phyloP scores from a whole-genome alignment of 2,329 filamentous ascomycete genomes.

The Aspergillus sp. region DNA sequence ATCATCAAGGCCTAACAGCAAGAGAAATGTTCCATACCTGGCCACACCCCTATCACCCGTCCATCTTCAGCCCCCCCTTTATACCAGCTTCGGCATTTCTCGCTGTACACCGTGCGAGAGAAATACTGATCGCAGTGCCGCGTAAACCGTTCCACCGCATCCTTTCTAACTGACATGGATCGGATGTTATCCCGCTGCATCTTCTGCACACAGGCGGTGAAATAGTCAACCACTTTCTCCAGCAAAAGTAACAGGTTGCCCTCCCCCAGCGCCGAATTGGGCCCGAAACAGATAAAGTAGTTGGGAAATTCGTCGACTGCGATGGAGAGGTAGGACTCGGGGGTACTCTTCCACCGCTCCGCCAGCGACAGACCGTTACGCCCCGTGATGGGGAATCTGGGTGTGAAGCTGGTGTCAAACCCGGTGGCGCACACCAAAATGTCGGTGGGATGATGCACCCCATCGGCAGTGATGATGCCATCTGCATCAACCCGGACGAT shows the following conservation, averaged over 20 bases:
- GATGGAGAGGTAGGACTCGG: conserved; percentile 40
- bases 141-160: conserved; percentile 33
- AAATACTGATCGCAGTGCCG: conserved; percentile 40
- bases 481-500: conserved; percentile 49
- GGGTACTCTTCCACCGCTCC: conserved; percentile 34
- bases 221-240: conserved; percentile 38
- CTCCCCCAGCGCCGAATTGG: conserved; percentile 36
- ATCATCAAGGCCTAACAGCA: background rate
- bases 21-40: conserved; percentile 26
- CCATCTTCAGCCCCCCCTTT: conserved; percentile 37
- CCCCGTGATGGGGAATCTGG: conserved; percentile 39
- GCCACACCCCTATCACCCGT: conserved; percentile 38
- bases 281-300: conserved; percentile 38
- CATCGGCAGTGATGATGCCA: conserved; percentile 39
- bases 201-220: conserved; percentile 37
- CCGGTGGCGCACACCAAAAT: conserved; percentile 44
- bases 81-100: conserved; percentile 43
- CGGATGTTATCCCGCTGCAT: conserved; percentile 41
- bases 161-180: conserved; percentile 28
- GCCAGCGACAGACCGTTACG: conserved; percentile 29
- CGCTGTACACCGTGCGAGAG: conserved; percentile 36
- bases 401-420: conserved; percentile 40
- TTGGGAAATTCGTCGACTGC: conserved; percentile 39
- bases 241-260: conserved; percentile 39
- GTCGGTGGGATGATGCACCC: conserved; percentile 36